Conservation (phyloP, 345 rosid species). For the Ceriops zippeliana region DNA sequence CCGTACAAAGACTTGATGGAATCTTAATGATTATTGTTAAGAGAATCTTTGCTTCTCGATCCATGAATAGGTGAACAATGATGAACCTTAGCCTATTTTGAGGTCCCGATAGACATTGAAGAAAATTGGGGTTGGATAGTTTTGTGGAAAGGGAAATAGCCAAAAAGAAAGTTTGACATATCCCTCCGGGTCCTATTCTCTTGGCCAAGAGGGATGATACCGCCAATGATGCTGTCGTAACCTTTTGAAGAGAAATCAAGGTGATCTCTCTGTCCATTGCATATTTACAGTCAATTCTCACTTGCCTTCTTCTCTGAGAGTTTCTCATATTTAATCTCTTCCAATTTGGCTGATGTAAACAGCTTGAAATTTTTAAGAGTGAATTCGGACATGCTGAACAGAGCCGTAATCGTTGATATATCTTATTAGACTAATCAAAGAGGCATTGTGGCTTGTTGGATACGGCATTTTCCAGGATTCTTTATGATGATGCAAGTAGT, state of each 20-base stretch:
- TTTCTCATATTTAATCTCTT: not conserved
- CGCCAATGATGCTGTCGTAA: slow-evolving; percentile 10
- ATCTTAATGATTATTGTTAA: slow-evolving; percentile 6
- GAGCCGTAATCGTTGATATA: not conserved
- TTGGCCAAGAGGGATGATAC: slow-evolving; percentile 14
- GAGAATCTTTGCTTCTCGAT: slow-evolving; percentile 1
- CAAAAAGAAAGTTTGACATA: slow-evolving; percentile 9
- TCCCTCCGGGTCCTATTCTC: slow-evolving; percentile 5
- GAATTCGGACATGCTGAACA: not conserved
- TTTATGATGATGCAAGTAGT: not conserved
- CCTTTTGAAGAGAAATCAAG: not conserved
- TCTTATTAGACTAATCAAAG: not conserved
- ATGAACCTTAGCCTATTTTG: slow-evolving; percentile 23
- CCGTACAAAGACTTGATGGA: slow-evolving; percentile 12
- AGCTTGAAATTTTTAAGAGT: not conserved
- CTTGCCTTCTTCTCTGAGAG: not conserved
- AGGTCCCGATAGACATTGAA: slow-evolving; percentile 19
- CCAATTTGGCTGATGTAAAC: not conserved
- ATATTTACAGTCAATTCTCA: slow-evolving; percentile 20
- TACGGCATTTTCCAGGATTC: slow-evolving; percentile 1
- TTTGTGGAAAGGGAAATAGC: slow-evolving; percentile 11
- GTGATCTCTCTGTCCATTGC: not conserved
- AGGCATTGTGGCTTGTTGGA: not conserved
- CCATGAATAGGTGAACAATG: slow-evolving; percentile 11
- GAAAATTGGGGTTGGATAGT: slow-evolving; percentile 2